phyloP scores from a whole-genome alignment of 768 basidiomycete species.

The Postia placenta region DNA sequence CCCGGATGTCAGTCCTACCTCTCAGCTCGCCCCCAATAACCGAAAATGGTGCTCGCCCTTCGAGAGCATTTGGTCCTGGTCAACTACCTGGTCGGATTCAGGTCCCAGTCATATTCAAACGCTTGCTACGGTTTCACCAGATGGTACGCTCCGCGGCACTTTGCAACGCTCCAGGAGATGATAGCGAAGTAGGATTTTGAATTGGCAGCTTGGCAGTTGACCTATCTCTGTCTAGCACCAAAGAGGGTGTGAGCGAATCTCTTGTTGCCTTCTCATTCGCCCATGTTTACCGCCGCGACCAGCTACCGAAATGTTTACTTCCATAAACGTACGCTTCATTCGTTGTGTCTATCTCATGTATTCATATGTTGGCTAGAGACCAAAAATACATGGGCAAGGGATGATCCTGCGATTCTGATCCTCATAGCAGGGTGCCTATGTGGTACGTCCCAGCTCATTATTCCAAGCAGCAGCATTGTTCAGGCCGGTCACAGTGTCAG shows the following conservation, averaged over 20 bases:
- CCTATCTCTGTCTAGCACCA: constrained; percentile 89
- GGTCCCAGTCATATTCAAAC: constrained; percentile 75
- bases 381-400: constrained; percentile 97
- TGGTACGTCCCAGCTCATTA: constrained; percentile 40
- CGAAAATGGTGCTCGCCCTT: constrained; percentile 9
- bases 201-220: constrained; percentile 92
- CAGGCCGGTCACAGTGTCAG: constrained; percentile 49
- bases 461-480: too few species aligned
- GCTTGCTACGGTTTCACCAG: constrained; percentile 77
- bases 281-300: constrained; percentile 12
- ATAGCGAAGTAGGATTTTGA: constrained; percentile 77
- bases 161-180: background rate
- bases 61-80: constrained; percentile 21
- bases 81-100: constrained; percentile 49
- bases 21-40: constrained; percentile 15
- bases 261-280: constrained; percentile 1
- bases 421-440: constrained; percentile 75
- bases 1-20: constrained; percentile 14
- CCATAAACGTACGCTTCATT: constrained; percentile 72
- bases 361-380: constrained; percentile 73
- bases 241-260: constrained; percentile 67
- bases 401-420: constrained; percentile 93
- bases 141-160: constrained; percentile 49
- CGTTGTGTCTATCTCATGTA: background rate
- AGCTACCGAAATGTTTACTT: constrained; percentile 97